A percentile compares a stretch with the other conserved stretches of the same genome.
These are phyloP conservation scores for Catunica adiposa DNA, from an alignment of 2,329 filamentous ascomycete species.

Conservation along the genomic window DNA sequence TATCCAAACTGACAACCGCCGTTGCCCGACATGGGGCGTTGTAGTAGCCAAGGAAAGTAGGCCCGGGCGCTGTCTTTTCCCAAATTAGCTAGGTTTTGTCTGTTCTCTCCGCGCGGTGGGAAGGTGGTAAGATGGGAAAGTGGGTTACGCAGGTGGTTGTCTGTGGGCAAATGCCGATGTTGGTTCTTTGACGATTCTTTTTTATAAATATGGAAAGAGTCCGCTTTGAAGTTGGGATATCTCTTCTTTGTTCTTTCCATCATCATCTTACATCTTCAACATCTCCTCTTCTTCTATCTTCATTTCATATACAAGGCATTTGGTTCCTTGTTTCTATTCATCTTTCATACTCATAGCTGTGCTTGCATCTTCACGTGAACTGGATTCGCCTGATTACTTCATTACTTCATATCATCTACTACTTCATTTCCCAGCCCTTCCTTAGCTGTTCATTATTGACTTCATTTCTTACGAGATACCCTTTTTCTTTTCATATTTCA, in stretches of 20 bases:
- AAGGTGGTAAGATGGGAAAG: no score
- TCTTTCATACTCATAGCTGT: conserved; percentile 1
- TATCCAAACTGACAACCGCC: no score
- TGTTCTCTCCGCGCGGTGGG: no score
- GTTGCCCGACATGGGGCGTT: no score
- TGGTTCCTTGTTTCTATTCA: neutral
- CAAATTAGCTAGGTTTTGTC: no score
- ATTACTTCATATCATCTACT: neutral
- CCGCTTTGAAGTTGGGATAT: neutral
- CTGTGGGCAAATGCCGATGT: no score
- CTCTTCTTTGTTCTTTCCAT: neutral
- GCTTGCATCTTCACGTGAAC: neutral
- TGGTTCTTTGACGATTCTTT: no score
- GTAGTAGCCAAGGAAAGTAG: no score
- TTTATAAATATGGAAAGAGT: no score
- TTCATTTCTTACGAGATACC: neutral
- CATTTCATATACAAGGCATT: neutral
- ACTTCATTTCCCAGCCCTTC: neutral
- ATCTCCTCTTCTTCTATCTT: neutral
- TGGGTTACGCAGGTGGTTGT: no score
- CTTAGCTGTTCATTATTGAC: neutral
- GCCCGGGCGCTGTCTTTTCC: no score
- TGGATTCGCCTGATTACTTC: neutral
- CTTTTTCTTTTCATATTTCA: neutral
- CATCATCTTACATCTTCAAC: no score